Conservation (phyloP, 768 basidiomycete genomes). For the Termitomyces heimii region DNA sequence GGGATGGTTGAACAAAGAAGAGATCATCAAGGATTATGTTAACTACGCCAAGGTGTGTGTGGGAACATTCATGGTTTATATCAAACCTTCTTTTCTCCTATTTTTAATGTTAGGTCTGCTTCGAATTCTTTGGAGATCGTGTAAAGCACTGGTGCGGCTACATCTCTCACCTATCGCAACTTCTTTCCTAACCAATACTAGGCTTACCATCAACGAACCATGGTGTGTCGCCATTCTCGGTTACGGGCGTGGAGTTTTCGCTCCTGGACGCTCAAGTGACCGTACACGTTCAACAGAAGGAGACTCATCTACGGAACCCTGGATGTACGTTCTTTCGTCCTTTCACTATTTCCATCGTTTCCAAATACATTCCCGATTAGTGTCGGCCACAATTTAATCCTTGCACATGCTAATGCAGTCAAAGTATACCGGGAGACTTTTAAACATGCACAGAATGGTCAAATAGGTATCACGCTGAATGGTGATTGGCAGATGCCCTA, state of each 20-base stretch:
- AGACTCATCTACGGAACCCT: conserved; percentile 61
- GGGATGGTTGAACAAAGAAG: conserved; percentile 70
- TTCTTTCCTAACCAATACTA: conserved; percentile 21
- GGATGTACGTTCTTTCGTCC: conserved; percentile 49
- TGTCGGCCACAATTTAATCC: conserved; percentile 61
- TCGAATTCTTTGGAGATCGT: conserved; percentile 68
- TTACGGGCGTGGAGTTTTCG: conserved; percentile 68
- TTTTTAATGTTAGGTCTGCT: conserved; percentile 45
- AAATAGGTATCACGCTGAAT: conserved; percentile 77
- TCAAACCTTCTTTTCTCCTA: background rate
- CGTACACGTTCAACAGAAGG: conserved; percentile 53
- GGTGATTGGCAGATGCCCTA: conserved; percentile 75
- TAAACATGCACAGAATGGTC: conserved; percentile 55
- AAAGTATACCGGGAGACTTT: conserved; percentile 64
- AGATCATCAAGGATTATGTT: conserved; percentile 61
- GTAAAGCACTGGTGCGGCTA: conserved; percentile 63
- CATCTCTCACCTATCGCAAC: conserved; percentile 7
- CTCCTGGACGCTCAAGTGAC: conserved; percentile 65
- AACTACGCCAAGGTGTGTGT: conserved; percentile 50
- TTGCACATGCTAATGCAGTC: conserved; percentile 64
- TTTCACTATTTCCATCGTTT: background rate
- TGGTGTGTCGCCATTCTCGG: conserved; percentile 68
- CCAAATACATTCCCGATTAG: conserved; percentile 22
- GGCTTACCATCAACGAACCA: conserved; percentile 75
- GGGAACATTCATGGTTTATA: conserved; percentile 3